Conservation (phyloP, 1,284 basidiomycete genomes). For the Cutaneotrichosporon daszewskae region DNA sequence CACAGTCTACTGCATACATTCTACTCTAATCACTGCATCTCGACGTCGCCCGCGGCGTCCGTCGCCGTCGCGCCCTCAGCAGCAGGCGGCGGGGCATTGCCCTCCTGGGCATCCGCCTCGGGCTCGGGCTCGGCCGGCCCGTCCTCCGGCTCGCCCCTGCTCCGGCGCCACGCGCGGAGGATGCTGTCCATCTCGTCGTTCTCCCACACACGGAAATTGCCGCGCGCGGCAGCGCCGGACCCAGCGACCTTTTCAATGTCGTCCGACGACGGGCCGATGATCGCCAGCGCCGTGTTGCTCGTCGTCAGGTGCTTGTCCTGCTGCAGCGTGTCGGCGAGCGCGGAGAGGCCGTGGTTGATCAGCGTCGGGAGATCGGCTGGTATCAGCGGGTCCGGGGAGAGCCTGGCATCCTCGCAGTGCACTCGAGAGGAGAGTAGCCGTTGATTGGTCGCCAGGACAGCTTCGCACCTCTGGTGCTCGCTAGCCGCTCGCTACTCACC, state of each 20-base stretch:
- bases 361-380: slow-evolving; percentile 75
- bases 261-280: slow-evolving; percentile 60
- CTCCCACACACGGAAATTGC: slow-evolving; percentile 45
- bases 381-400: slow-evolving; percentile 3
- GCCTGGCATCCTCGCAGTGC: too few species aligned
- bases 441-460: too few species aligned
- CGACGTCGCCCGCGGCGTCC: neutral
- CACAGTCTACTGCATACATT: too few species aligned
- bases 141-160: slow-evolving; percentile 44
- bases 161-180: slow-evolving; percentile 53
- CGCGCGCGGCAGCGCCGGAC: slow-evolving; percentile 34
- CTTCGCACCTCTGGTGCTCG: too few species aligned
- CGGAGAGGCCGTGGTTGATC: slow-evolving; percentile 84
- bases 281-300: slow-evolving; percentile 87
- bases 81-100: neutral
- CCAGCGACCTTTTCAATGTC: slow-evolving; percentile 23
- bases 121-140: slow-evolving; percentile 27
- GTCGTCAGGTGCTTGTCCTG: slow-evolving; percentile 92
- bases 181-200: slow-evolving; percentile 62
- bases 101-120: slow-evolving; percentile 1
- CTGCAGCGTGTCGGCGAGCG: slow-evolving; percentile 88
- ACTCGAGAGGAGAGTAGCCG: too few species aligned
- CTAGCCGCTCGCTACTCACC: slow-evolving; percentile 65
- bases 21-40: neutral
- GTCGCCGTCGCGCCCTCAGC: neutral